A percentile compares a stretch with the other conserved stretches of the same genome.
Evolutionary conservation across 805 yeast genomes (phyloP).

Genomic region (Wickerhamomyces xylosicus): DNA sequence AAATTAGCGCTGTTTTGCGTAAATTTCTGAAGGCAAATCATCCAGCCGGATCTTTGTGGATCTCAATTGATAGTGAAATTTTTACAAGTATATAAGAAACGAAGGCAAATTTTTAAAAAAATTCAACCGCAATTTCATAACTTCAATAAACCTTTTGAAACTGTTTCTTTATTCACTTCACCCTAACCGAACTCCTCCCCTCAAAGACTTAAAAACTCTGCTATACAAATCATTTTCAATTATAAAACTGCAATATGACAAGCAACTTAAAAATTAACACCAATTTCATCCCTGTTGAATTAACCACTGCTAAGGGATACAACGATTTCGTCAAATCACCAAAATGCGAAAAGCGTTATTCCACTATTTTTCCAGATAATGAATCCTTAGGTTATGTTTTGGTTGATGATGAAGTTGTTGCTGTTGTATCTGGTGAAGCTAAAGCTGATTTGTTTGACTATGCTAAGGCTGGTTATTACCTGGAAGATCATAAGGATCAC

Average conservation of each 20-base stretch:
- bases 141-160: too few species aligned
- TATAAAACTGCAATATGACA: background rate
- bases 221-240: too few species aligned
- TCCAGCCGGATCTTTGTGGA: too few species aligned
- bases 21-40: too few species aligned
- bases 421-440: slow-evolving; percentile 20
- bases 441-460: background rate
- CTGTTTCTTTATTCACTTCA: too few species aligned
- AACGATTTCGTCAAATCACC: slow-evolving; percentile 27
- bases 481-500: background rate
- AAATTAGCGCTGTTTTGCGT: too few species aligned
- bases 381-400: slow-evolving; percentile 25
- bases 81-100: too few species aligned
- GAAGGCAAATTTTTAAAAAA: too few species aligned
- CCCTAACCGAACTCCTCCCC: background rate
- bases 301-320: slow-evolving; percentile 29
- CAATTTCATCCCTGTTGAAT: slow-evolving; percentile 23
- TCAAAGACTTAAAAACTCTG: background rate
- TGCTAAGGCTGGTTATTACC: background rate
- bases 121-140: too few species aligned
- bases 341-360: slow-evolving; percentile 16
- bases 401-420: slow-evolving; percentile 25
- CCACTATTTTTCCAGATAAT: slow-evolving; percentile 28
- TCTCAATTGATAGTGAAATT: too few species aligned
- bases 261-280: background rate